Conservation (phyloP, 371 early-diverging fungal species). For the Mortierella sp. region DNA sequence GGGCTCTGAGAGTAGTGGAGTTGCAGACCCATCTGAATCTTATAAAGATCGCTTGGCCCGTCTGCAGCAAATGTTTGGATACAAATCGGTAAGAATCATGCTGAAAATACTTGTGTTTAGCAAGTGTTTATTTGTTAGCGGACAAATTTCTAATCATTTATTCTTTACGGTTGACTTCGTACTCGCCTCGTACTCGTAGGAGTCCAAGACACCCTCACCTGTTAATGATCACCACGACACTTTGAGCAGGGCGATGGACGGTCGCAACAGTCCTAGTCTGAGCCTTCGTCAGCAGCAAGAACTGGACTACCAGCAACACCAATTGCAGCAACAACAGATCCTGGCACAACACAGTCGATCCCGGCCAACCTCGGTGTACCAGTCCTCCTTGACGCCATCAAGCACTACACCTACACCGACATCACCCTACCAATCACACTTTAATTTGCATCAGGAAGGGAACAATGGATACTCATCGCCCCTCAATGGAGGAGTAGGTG, state of each 20-base stretch:
- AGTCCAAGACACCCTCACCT: constrained; percentile 43
- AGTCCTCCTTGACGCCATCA: constrained; percentile 15
- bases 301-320: constrained; percentile 50
- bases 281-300: constrained; percentile 43
- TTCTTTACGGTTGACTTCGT: background rate
- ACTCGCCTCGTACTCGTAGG: constrained; percentile 7
- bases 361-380: constrained; percentile 46
- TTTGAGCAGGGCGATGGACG: constrained; percentile 21
- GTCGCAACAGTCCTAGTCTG: constrained; percentile 45
- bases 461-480: background rate
- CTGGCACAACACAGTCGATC: constrained; percentile 52
- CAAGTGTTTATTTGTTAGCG: background rate
- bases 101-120: background rate
- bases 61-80: constrained; percentile 77
- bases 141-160: background rate
- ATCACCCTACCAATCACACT: constrained; percentile 36
- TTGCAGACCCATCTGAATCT: constrained; percentile 41
- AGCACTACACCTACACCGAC: constrained; percentile 27
- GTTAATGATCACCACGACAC: constrained; percentile 33
- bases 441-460: constrained; percentile 17
- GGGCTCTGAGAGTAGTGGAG: constrained; percentile 19
- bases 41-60: constrained; percentile 65
- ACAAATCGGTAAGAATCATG: constrained; percentile 44
- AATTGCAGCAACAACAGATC: constrained; percentile 52
- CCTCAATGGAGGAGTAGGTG: background rate